These are phyloP conservation scores for Nigrospora oryzae DNA, from an alignment of 2,329 filamentous ascomycete species.

Conservation along the genomic window DNA sequence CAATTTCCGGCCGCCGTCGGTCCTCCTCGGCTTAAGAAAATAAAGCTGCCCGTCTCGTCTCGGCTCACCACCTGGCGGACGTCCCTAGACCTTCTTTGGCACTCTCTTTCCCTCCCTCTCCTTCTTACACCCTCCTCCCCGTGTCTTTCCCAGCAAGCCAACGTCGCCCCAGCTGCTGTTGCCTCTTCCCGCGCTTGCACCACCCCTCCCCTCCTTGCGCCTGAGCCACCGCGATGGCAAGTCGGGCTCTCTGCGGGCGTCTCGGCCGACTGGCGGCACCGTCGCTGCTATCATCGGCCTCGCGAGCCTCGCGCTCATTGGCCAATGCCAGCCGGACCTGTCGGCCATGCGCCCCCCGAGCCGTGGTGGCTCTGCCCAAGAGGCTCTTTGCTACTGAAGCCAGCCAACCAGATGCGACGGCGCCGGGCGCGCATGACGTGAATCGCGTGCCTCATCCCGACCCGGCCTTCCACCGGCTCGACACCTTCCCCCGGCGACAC, in stretches of 20 bases:
- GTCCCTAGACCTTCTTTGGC: background rate
- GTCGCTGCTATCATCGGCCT: constrained; percentile 12
- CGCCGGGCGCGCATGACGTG: constrained; percentile 6
- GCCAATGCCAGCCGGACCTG: constrained; percentile 10
- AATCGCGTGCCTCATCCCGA: constrained; percentile 12
- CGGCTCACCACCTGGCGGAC: no score
- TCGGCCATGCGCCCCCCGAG: constrained; percentile 9
- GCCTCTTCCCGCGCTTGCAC: background rate
- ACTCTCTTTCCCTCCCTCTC: constrained; percentile 2
- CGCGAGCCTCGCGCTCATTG: constrained; percentile 6
- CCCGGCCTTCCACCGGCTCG: constrained; percentile 26
- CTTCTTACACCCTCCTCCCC: background rate
- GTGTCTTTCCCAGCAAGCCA: background rate
- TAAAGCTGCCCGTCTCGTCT: no score
- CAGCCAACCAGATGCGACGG: background rate
- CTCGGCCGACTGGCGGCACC: constrained; percentile 19
- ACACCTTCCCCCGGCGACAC: constrained; percentile 72
- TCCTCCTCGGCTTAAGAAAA: no score
- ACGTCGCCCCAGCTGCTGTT: background rate
- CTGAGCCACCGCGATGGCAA: background rate
- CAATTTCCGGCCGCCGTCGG: no score
- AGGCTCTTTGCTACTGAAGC: no score
- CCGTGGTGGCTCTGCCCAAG: background rate
- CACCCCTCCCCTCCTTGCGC: background rate
- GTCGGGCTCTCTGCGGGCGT: constrained; percentile 14